Percentiles rank a stretch among this genome's conserved stretches.
Evolutionary conservation across 306 rosid genomes (phyloP).

Genomic region (Hippophae gyantsensis): DNA sequence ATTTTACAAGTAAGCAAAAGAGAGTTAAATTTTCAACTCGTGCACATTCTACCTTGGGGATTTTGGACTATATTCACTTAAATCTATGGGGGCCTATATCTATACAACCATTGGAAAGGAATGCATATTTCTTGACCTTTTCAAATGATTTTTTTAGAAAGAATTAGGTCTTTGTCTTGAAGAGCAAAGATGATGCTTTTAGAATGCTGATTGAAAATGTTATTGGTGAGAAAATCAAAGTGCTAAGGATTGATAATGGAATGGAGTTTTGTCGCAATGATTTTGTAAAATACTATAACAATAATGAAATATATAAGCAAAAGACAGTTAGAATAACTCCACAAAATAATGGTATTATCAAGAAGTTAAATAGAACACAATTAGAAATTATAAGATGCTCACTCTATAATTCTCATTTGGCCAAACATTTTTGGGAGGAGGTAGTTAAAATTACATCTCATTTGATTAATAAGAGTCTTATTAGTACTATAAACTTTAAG

Average conservation of each 20-base stretch:
- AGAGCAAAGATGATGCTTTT: background rate
- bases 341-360: background rate
- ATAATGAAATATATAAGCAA: background rate
- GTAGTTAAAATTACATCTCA: background rate
- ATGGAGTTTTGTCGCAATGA: background rate
- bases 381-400: background rate
- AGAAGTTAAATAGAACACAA: background rate
- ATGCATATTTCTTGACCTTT: background rate
- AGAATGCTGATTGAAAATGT: background rate
- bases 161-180: background rate
- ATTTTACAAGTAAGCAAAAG: background rate
- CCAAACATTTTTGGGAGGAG: background rate
- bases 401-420: fast-evolving
- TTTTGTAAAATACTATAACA: background rate
- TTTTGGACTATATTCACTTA: background rate
- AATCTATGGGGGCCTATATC: background rate
- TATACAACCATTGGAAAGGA: fast-evolving
- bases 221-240: background rate
- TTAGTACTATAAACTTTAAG: background rate
- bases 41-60: background rate
- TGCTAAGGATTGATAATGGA: background rate
- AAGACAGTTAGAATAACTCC: background rate
- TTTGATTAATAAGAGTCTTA: background rate
- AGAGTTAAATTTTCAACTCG: background rate
- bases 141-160: background rate